Percentiles rank a stretch among this genome's conserved stretches.
phyloP scores from a whole-genome alignment of 148 eudicot species.

The Vaccinium vitisidaea region DNA sequence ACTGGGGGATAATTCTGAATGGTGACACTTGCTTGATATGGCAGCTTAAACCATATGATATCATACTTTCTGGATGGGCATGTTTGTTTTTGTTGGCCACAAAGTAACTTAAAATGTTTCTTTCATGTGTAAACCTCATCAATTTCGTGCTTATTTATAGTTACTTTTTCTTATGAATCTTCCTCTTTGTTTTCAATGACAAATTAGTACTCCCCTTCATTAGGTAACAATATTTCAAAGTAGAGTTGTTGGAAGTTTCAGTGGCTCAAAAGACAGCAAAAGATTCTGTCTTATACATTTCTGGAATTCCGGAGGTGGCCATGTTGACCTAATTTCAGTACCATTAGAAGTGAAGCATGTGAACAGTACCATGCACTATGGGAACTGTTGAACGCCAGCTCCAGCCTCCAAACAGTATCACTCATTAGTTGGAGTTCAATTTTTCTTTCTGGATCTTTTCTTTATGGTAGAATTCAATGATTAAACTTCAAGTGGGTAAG shows the following conservation, averaged over 20 bases:
- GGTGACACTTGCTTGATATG: not conserved
- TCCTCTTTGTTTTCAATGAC: conserved; percentile 9
- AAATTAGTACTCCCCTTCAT: not conserved
- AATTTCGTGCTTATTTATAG: not conserved
- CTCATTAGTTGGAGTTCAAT: not conserved
- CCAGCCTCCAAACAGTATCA: not conserved
- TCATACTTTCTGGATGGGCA: not conserved
- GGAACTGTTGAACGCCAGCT: not conserved
- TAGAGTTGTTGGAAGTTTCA: conserved; percentile 8
- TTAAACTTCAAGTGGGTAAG: not conserved
- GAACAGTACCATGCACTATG: not conserved
- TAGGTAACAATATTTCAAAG: not conserved
- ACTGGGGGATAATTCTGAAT: not conserved
- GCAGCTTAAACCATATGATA: not conserved
- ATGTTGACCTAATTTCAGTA: not conserved
- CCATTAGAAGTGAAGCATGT: not conserved
- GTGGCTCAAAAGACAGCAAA: not conserved
- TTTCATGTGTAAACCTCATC: not conserved
- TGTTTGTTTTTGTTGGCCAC: not conserved
- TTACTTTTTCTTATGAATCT: not conserved
- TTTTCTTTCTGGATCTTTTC: not conserved
- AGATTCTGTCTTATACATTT: not conserved
- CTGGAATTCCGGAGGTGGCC: conserved; percentile 10
- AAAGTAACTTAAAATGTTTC: not conserved
- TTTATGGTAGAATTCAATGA: not conserved